These are phyloP conservation scores for Fusarium udum DNA, from an alignment of 2,329 filamentous ascomycete genomes.

Conservation along the genomic window DNA sequence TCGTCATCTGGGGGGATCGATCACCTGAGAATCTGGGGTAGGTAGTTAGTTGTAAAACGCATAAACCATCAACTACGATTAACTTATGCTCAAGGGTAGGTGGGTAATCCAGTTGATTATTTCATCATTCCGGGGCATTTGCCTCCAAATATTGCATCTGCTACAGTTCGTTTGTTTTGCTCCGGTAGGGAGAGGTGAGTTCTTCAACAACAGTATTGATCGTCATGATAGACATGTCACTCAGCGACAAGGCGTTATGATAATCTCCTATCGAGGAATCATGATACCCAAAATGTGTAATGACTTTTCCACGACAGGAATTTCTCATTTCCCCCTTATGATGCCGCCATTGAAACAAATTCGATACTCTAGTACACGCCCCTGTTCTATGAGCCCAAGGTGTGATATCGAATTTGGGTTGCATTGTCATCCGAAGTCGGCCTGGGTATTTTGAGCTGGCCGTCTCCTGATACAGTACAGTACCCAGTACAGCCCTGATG, in stretches of 20 bases:
- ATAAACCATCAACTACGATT: neutral
- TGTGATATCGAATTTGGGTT: neutral
- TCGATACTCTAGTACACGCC: constrained; percentile 4
- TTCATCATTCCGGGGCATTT: neutral
- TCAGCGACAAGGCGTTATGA: constrained; percentile 5
- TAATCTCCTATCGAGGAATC: constrained; percentile 2
- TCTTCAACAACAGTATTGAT: neutral
- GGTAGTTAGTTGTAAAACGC: neutral
- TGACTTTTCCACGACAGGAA: neutral
- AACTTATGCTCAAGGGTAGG: neutral
- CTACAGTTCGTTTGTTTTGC: neutral
- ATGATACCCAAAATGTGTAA: constrained; percentile 6
- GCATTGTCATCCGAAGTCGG: constrained; percentile 5
- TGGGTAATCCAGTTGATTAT: neutral
- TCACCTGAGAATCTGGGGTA: constrained; percentile 20
- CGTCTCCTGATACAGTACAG: constrained; percentile 14
- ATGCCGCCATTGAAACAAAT: constrained; percentile 24
- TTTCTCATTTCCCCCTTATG: neutral
- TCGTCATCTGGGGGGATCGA: constrained; percentile 25
- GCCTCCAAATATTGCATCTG: neutral
- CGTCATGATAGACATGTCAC: constrained; percentile 10
- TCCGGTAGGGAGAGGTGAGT: neutral
- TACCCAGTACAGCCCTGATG: neutral
- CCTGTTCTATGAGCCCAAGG: neutral
- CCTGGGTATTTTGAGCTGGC: neutral